Conservation (phyloP, 805 yeast species). For the Myxozyma sirexii region DNA sequence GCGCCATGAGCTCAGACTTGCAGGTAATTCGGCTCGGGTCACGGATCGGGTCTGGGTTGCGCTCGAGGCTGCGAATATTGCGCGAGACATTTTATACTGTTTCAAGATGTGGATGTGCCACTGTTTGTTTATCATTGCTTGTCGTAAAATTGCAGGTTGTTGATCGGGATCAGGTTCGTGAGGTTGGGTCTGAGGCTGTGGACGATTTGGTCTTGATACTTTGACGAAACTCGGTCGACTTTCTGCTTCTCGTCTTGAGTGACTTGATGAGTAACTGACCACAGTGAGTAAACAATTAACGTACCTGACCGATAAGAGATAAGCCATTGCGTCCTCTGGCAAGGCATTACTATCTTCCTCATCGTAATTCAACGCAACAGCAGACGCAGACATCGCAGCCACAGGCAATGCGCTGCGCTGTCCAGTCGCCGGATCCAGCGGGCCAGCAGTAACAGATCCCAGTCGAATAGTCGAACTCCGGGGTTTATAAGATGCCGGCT, state of each 20-base stretch:
- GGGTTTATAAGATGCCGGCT: constrained; percentile 3
- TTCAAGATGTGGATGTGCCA: constrained; percentile 26
- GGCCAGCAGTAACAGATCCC: constrained; percentile 34
- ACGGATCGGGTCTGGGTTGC: constrained; percentile 3
- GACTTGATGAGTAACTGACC: background rate
- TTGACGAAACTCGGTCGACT: constrained; percentile 23
- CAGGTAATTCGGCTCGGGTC: constrained; percentile 42
- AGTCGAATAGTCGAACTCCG: constrained; percentile 17
- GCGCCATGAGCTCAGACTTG: constrained; percentile 50
- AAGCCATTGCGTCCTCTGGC: constrained; percentile 29
- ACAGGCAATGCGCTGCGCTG: constrained; percentile 42
- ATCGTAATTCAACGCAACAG: constrained; percentile 20
- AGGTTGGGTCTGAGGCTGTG: background rate
- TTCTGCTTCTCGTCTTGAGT: constrained; percentile 23
- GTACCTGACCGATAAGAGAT: constrained; percentile 22
- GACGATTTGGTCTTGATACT: background rate
- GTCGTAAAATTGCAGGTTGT: background rate
- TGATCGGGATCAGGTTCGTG: background rate
- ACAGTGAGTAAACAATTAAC: background rate
- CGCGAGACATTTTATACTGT: constrained; percentile 18
- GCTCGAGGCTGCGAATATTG: constrained; percentile 5
- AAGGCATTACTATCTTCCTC: constrained; percentile 15
- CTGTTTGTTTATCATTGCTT: constrained; percentile 1
- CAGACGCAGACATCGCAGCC: background rate
- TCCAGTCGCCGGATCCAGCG: constrained; percentile 38